Base-by-base conservation (phyloP, 352 stramenopile species). In the Plasmopara muralis region DNA sequence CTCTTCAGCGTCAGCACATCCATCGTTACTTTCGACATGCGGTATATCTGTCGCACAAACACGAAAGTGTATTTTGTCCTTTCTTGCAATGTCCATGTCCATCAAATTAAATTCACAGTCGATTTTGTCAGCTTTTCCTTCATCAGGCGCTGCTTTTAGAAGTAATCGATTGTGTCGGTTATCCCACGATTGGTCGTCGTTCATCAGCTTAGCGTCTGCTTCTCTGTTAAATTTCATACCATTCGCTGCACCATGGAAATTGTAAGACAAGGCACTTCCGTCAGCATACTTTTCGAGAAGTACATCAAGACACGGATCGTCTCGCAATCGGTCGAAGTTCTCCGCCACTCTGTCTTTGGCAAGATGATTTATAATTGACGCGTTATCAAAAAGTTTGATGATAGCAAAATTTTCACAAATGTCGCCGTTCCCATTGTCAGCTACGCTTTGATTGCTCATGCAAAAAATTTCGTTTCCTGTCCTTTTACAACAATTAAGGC, bases 401-500 rank as follows among this genome's bases (percentile, higher is more conserved):
- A 12, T 29, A 20, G 33, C 14, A 8, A 33, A 35, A 8, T 12
- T 31, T 20, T 43, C 44, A 30, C 14, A 9, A 18, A 6, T 38
- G 34, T 49, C 18, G 31, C 38, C 28, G 4, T 25, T 14, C 30
- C 49, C 10, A 15, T 20, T 20, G 9, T 42, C 28, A 37, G 42
- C 31, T 40, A 50, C 2, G 16, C 29, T 47, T 37, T 28, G 18
- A 40, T 42, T 33, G n/a, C 37, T 15, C 7, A 15, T 16, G 38
- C 5, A 25, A 4, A 84, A 16, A 15, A 52, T 7, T 30, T 25
- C 20, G 20, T 25, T 25, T 25, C 3, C 20, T 25, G 3, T 25
- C 20, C 20, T 25, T 25, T 25, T 25, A 1, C 1, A 3, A 25
- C 20, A 3, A 25, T 3, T 38, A 10, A 68, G 69, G 0, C 43